These are phyloP conservation scores for Crithidia acanthocephali DNA, from an alignment of 208 protist species.

Conservation along the genomic window DNA sequence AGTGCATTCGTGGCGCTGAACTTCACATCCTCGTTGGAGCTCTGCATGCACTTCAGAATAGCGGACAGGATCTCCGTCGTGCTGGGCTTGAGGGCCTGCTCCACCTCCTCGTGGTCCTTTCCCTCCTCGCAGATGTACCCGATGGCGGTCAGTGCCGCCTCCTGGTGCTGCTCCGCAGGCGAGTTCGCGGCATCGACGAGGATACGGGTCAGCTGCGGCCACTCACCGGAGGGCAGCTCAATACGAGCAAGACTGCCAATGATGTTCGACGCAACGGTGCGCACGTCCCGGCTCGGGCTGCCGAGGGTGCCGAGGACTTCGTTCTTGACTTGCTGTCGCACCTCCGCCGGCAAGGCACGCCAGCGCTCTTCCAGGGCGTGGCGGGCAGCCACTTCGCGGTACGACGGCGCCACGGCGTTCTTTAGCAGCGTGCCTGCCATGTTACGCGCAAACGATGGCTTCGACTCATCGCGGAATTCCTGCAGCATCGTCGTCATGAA, in stretches of 20 bases:
- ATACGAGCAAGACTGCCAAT: constrained; percentile 95
- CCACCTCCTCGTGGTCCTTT: constrained; percentile 68
- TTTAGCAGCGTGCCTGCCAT: constrained; percentile 96
- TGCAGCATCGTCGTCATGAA: constrained; percentile 89
- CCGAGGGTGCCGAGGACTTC: constrained; percentile 84
- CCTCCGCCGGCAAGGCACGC: constrained; percentile 55
- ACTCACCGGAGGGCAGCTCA: constrained; percentile 95
- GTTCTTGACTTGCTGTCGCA: constrained; percentile 70
- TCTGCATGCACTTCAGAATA: constrained; percentile 91
- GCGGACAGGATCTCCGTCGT: constrained; percentile 92
- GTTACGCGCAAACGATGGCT: constrained; percentile 78
- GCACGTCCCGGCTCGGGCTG: constrained; percentile 77
- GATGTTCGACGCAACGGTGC: constrained; percentile 94
- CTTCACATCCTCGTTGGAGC: constrained; percentile 77
- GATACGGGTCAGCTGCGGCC: constrained; percentile 91
- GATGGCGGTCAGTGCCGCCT: constrained; percentile 94
- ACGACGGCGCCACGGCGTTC: constrained; percentile 94
- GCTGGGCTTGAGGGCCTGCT: constrained; percentile 64
- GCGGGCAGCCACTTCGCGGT: constrained; percentile 75
- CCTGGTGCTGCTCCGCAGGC: constrained; percentile 74
- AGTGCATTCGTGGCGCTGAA: constrained; percentile 94
- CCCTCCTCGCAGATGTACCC: constrained; percentile 98
- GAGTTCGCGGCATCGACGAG: constrained; percentile 77
- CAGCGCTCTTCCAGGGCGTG: constrained; percentile 69
- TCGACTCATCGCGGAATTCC: constrained; percentile 93